Base-by-base conservation (phyloP, 768 basidiomycete genomes). In the Lentinula guzmanii region DNA sequence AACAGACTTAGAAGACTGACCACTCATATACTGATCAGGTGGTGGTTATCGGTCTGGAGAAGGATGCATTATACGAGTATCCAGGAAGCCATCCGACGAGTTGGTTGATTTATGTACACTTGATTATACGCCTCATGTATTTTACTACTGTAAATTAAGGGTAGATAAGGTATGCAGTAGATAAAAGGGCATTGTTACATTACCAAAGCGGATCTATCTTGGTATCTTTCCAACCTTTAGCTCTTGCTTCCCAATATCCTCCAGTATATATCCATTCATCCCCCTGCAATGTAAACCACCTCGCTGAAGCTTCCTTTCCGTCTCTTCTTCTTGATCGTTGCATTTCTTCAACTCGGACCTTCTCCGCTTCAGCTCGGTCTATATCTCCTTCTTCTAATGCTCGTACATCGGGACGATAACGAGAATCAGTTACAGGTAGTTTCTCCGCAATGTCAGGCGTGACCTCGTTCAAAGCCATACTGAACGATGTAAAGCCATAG, bases 401-500 rank as follows among this genome's bases (percentile, higher is more conserved):
- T 16, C 90, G 77, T 50, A 95, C 87, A 73, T 94, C 92, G 4
- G 92, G 88, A 35, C 93, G 82, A 65, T 81, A 79, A 46, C 93
- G 82, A 9, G 93, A 94, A 70, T 95, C 93, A 5, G 93, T 93
- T 1, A 84, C 82, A 9, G 91, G 89, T 15, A 95, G 73, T 66
- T 79, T 84, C 5, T 77, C 82, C 56, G 78, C 73, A 5, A 92
- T 70, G 68, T 90, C 86, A 48, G 74, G 76, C 5, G 89, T 86
- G 39, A 93, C 80, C 70, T 93, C 91, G 71, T 94, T 93, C 58
- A 94, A 76, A 11, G 89, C 86, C 63, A 93, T 86, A 11, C 85
- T 86, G 68, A 86, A 94, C 28, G 79, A 76, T 3, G 92, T 92
- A 72, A 94, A 93, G 11, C 93, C 93, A 69, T 94, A 95, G 70